phyloP scores from a whole-genome alignment of 2,329 filamentous ascomycete genomes.

The Rhynchosporium graminicola region DNA sequence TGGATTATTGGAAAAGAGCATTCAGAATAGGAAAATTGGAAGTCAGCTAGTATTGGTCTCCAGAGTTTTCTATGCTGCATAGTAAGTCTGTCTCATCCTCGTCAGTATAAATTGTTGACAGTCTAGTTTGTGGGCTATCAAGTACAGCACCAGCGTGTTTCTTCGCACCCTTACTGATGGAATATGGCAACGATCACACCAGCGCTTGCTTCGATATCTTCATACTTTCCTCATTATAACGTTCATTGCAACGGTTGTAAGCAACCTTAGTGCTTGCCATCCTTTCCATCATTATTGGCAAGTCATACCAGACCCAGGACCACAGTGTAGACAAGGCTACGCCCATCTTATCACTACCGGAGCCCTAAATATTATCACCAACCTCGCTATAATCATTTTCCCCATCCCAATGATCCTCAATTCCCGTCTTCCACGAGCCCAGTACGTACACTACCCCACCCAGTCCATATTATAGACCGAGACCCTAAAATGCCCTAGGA shows the following conservation, averaged over 20 bases:
- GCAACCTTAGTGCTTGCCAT: conserved; percentile 78
- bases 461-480: background rate
- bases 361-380: conserved; percentile 81
- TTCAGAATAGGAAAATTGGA: conserved; percentile 67
- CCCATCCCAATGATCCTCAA: conserved; percentile 84
- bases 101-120: conserved; percentile 10
- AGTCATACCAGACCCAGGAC: conserved; percentile 78
- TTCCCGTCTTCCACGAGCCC: conserved; percentile 69
- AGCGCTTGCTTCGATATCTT: conserved; percentile 68
- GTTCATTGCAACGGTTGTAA: conserved; percentile 76
- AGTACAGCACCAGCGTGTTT: conserved; percentile 86
- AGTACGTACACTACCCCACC: conserved; percentile 24
- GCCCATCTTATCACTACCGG: conserved; percentile 86
- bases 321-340: conserved; percentile 80
- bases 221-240: conserved; percentile 73
- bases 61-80: conserved; percentile 82
- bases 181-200: conserved; percentile 77
- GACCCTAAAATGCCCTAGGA: conserved; percentile 55
- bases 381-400: conserved; percentile 80
- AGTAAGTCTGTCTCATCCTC: conserved; percentile 58
- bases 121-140: conserved; percentile 82
- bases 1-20: conserved; percentile 55
- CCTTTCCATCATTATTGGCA: conserved; percentile 77
- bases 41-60: conserved; percentile 79
- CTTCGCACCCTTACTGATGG: conserved; percentile 79